These are phyloP conservation scores for Saccharomycopsis sp. DNA, from an alignment of 805 yeast genomes.

Conservation along the genomic window DNA sequence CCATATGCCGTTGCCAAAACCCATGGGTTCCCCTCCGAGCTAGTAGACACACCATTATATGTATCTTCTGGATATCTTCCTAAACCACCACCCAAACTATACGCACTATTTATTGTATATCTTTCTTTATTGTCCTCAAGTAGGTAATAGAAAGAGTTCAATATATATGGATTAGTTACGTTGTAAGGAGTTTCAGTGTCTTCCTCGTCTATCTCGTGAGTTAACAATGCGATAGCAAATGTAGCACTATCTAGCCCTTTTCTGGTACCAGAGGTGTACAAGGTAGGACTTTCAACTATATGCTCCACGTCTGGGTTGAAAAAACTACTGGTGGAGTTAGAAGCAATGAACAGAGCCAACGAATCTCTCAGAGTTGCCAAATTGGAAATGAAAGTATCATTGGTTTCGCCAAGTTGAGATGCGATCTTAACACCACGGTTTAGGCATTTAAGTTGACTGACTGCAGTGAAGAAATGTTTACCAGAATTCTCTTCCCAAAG, in stretches of 20 bases:
- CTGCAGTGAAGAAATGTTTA: constrained; percentile 70
- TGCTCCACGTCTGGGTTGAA: constrained; percentile 39
- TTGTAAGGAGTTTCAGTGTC: constrained; percentile 51
- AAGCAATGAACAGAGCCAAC: constrained; percentile 1
- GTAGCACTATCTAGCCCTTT: constrained; percentile 77
- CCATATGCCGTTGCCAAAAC: constrained; percentile 70
- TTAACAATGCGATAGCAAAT: constrained; percentile 36
- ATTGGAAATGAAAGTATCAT: constrained; percentile 8
- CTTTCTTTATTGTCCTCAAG: constrained; percentile 62
- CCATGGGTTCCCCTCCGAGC: constrained; percentile 87
- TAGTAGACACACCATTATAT: constrained; percentile 65
- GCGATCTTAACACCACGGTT: constrained; percentile 37
- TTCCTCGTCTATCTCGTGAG: constrained; percentile 40
- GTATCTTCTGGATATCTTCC: constrained; percentile 94
- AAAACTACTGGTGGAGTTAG: constrained; percentile 28
- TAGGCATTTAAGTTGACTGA: constrained; percentile 68
- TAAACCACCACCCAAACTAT: constrained; percentile 43
- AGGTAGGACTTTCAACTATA: constrained; percentile 63
- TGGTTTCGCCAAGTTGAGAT: constrained; percentile 4
- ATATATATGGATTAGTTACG: constrained; percentile 46
- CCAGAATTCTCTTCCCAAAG: constrained; percentile 87
- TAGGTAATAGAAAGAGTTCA: constrained; percentile 58
- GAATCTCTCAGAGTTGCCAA: neutral
- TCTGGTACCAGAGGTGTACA: constrained; percentile 34
- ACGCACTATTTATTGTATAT: constrained; percentile 66